Base-by-base conservation (phyloP, 352 stramenopile species). In the Pythium vanterpoolii region DNA sequence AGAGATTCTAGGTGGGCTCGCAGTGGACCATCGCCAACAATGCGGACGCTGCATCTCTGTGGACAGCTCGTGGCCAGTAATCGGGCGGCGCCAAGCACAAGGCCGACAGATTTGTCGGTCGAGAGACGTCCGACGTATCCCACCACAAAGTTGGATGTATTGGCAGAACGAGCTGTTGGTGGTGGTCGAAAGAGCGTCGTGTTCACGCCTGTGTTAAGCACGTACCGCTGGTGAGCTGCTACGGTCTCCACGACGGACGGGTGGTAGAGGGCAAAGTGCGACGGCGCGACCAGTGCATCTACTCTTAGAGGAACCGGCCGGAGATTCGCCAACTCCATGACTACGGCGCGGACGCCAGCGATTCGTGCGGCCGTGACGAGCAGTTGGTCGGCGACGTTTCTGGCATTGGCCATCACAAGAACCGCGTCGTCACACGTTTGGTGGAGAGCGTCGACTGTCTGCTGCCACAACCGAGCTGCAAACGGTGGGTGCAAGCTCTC, bases 271-370 rank as follows among this genome's bases (percentile, higher is more conserved):
- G 78, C 69, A 42, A 77, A 88, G 27, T 76, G 76, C 3, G 78
- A 88, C 1, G 76, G 78, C n/a, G 72, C 71, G 5, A 88, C 63
- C 14, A 88, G 58, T 13, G 72, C 60, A 27, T 88, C 78, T 19
- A 85, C 70, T 0, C 69, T 36, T 5, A 85, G 31, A 19, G 31
- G 33, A 19, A 66, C 63, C 1, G 78, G 76, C 9, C 69, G 43
- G 1, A 88, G 45, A 49, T 85, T 88, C 2, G 78, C 60, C 5
- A 88, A 64, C 52, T 88, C 78, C 66, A 83, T 78, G 3, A 83
- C 51, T 6, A 83, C 57, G 1, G 76, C 67, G 5, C 63, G 64
- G 2, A 70, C 65, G 16, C 74, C 72, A 23, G 71, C 68, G 8
- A 80, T 24, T 6, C 72, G 65, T 33, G 76, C 68, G 11, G 62